Evolutionary conservation across 2,329 filamentous ascomycete species (phyloP).

Genomic region (Trichoderma koningii): DNA sequence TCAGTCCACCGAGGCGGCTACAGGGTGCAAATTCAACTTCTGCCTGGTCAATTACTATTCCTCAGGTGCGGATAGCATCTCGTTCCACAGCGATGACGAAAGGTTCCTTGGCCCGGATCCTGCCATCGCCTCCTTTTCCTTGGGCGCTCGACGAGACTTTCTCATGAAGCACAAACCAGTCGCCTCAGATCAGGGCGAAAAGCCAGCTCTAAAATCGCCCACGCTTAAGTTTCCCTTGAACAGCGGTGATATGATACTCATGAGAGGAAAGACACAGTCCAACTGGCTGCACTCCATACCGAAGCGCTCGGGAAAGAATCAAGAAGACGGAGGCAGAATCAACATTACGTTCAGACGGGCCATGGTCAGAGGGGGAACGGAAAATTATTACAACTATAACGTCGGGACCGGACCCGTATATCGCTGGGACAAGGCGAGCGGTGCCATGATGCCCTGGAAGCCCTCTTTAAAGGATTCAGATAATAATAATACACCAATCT

Average conservation of each 20-base stretch:
- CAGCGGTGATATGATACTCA: conserved; percentile 77
- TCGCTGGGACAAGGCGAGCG: conserved; percentile 61
- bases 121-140: conserved; percentile 72
- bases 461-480: conserved; percentile 28
- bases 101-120: conserved; percentile 70
- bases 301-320: conserved; percentile 67
- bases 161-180: conserved; percentile 75
- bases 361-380: conserved; percentile 70
- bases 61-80: conserved; percentile 73
- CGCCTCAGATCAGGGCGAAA: conserved; percentile 35
- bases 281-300: conserved; percentile 79
- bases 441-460: conserved; percentile 52
- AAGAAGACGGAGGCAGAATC: conserved; percentile 63
- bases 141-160: conserved; percentile 74
- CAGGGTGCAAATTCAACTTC: conserved; percentile 72
- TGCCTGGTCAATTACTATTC: conserved; percentile 83
- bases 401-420: conserved; percentile 70
- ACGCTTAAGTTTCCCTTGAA: conserved; percentile 57
- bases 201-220: conserved; percentile 13
- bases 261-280: conserved; percentile 73
- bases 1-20: conserved; percentile 63
- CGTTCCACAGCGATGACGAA: conserved; percentile 80
- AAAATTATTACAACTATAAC: conserved; percentile 86
- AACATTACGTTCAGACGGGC: conserved; percentile 80
- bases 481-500: conserved; percentile 11